Evolutionary conservation across 1,284 basidiomycete species (phyloP).

Genomic region (Lentinula novae-zelandiae): DNA sequence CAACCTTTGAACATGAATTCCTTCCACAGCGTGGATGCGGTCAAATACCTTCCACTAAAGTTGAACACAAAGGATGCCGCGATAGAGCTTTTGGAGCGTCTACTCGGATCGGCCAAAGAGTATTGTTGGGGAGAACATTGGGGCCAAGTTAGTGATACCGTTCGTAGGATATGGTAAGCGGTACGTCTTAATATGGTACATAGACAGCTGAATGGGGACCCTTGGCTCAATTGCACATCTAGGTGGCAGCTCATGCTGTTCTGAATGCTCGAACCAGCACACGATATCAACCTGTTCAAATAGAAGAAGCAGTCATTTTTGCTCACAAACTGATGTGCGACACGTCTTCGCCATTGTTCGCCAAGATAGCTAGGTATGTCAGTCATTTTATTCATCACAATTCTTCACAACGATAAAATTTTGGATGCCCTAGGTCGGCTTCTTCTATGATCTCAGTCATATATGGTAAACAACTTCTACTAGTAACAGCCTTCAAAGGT

Average conservation of each 20-base stretch:
- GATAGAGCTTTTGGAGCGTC: slow-evolving; percentile 10
- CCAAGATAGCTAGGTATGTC: neutral
- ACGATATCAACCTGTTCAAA: slow-evolving; percentile 7
- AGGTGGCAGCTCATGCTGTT: slow-evolving; percentile 5
- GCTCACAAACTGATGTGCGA: neutral
- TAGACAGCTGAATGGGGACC: no score
- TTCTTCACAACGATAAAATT: no score
- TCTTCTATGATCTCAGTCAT: neutral
- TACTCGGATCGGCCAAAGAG: slow-evolving; percentile 10
- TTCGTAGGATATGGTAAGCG: neutral
- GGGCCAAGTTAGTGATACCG: neutral
- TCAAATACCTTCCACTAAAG: no score
- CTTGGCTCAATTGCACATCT: no score
- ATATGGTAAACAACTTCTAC: neutral
- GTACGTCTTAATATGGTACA: neutral
- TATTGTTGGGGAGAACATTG: slow-evolving; percentile 5
- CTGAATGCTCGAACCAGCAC: neutral
- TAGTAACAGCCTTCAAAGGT: neutral
- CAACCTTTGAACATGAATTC: no score
- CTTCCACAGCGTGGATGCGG: no score
- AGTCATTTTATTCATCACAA: neutral
- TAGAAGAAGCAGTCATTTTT: slow-evolving; percentile 5
- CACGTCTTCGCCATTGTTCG: neutral
- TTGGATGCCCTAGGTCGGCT: neutral
- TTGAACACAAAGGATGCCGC: slow-evolving; percentile 11